These are phyloP conservation scores for Neoboletus magnificus DNA, from an alignment of 768 basidiomycete species.

Conservation along the genomic window DNA sequence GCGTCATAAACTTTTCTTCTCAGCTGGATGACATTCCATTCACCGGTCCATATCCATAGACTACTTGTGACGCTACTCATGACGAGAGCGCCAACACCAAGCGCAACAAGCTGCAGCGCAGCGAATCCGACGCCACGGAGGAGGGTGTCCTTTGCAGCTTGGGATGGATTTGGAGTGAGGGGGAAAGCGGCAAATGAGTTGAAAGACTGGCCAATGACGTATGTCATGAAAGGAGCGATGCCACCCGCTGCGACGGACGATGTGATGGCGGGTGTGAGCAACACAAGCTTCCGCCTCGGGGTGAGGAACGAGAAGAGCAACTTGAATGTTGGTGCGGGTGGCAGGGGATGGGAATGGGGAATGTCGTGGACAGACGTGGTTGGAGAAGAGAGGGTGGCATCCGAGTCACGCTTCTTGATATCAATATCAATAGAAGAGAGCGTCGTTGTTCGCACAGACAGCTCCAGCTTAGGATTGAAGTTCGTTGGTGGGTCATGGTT, in stretches of 20 bases:
- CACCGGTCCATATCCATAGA: conserved; percentile 88
- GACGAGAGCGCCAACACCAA: conserved; percentile 63
- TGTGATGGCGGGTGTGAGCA: conserved; percentile 62
- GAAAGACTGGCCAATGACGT: conserved; percentile 75
- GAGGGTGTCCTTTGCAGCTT: conserved; percentile 46
- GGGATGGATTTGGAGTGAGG: conserved; percentile 36
- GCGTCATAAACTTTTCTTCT: conserved; percentile 65
- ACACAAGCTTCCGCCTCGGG: conserved; percentile 48
- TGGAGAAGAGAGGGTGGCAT: conserved; percentile 7
- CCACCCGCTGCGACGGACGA: conserved; percentile 64
- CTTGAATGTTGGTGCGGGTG: conserved; percentile 51
- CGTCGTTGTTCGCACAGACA: conserved; percentile 19
- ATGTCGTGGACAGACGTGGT: conserved; percentile 15
- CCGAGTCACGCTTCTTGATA: conserved; percentile 12
- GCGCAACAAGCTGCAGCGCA: conserved; percentile 61
- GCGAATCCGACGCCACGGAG: conserved; percentile 56
- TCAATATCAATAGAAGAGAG: conserved; percentile 21
- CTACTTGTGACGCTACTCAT: conserved; percentile 72
- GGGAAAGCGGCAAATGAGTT: conserved; percentile 64
- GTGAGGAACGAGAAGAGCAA: conserved; percentile 68
- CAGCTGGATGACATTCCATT: conserved; percentile 68
- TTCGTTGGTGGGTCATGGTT: conserved; percentile 23
- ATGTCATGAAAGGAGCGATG: conserved; percentile 84
- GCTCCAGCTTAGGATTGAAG: conserved; percentile 13
- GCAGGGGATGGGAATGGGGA: conserved; percentile 16